phyloP scores from a whole-genome alignment of 345 rosid genomes.

The Cardamine occulta region DNA sequence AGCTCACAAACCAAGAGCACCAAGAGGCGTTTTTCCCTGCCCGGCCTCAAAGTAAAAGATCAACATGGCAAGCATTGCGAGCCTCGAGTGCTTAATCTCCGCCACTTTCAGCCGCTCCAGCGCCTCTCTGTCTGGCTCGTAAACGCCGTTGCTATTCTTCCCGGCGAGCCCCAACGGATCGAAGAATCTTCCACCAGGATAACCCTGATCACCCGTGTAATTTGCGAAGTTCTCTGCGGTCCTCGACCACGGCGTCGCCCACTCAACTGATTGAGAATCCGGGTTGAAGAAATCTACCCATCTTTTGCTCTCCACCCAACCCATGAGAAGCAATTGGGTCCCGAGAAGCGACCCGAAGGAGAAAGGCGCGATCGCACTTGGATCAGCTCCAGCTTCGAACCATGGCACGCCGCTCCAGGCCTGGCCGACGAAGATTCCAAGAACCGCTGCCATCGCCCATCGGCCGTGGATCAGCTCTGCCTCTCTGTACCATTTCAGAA shows the following conservation, averaged over 20 bases:
- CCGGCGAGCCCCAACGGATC: slow-evolving; percentile 87
- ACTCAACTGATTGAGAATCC: slow-evolving; percentile 87
- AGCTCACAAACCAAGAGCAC: slow-evolving; percentile 84
- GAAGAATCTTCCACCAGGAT: slow-evolving; percentile 97
- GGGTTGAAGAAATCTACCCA: slow-evolving; percentile 99
- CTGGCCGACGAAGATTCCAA: slow-evolving; percentile 91
- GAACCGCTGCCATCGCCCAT: slow-evolving; percentile 94
- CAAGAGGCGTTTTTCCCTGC: slow-evolving; percentile 96
- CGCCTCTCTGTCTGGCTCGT: slow-evolving; percentile 76
- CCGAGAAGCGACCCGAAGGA: slow-evolving; percentile 87
- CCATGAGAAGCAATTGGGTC: slow-evolving; percentile 93
- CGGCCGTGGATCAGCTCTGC: slow-evolving; percentile 98
- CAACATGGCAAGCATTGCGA: slow-evolving; percentile 96
- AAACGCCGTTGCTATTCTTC: slow-evolving; percentile 62
- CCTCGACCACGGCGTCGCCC: slow-evolving; percentile 98
- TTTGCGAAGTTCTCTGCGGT: slow-evolving; percentile 88
- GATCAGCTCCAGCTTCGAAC: slow-evolving; percentile 98
- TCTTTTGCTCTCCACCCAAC: slow-evolving; percentile 99
- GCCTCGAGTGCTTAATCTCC: slow-evolving; percentile 94
- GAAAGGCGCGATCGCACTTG: slow-evolving; percentile 84
- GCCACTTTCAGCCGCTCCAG: slow-evolving; percentile 90
- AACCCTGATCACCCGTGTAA: slow-evolving; percentile 90
- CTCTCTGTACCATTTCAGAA: slow-evolving; percentile 96
- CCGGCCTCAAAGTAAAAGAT: slow-evolving; percentile 96
- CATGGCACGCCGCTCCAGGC: slow-evolving; percentile 97